These are phyloP conservation scores for Moesziomyces sp. DNA, from an alignment of 1,284 basidiomycete genomes.

Conservation along the genomic window DNA sequence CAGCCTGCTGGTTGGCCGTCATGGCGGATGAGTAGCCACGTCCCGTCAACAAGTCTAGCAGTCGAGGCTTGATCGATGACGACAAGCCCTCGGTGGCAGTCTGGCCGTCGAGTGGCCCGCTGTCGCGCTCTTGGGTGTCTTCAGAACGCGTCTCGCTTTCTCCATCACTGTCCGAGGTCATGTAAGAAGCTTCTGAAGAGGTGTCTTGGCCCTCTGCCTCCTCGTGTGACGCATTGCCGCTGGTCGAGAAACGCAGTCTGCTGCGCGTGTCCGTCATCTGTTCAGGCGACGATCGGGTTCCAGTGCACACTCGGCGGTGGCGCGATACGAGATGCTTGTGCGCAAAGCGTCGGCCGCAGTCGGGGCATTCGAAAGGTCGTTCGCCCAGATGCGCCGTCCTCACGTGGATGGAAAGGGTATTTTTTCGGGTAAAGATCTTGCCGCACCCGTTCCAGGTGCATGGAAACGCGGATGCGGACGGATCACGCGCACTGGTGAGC, in stretches of 20 bases:
- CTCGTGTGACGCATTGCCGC: neutral
- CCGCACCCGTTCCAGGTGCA: constrained; percentile 44
- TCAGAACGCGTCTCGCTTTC: neutral
- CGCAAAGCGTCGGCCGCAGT: constrained; percentile 43
- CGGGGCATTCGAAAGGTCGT: constrained; percentile 41
- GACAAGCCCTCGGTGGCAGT: neutral
- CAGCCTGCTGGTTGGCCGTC: neutral
- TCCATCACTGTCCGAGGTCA: neutral
- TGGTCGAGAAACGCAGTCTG: constrained; percentile 30
- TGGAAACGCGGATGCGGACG: constrained; percentile 6
- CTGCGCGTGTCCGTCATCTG: constrained; percentile 11
- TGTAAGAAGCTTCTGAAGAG: neutral
- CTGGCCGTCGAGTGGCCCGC: neutral
- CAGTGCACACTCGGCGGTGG: constrained; percentile 36
- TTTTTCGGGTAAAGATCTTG: constrained; percentile 41
- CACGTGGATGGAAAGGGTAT: constrained; percentile 43
- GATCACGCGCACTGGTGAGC: constrained; percentile 5
- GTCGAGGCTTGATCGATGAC: constrained; percentile 9
- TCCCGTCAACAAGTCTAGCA: constrained; percentile 40
- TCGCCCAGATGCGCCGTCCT: constrained; percentile 49
- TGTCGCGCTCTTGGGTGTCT: neutral
- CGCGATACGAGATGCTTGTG: constrained; percentile 52
- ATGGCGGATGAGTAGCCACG: constrained; percentile 25
- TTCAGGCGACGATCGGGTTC: constrained; percentile 8
- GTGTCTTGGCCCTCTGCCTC: neutral